Conservation (phyloP, 2,329 filamentous ascomycete genomes). For the Aureobasidium musti region DNA sequence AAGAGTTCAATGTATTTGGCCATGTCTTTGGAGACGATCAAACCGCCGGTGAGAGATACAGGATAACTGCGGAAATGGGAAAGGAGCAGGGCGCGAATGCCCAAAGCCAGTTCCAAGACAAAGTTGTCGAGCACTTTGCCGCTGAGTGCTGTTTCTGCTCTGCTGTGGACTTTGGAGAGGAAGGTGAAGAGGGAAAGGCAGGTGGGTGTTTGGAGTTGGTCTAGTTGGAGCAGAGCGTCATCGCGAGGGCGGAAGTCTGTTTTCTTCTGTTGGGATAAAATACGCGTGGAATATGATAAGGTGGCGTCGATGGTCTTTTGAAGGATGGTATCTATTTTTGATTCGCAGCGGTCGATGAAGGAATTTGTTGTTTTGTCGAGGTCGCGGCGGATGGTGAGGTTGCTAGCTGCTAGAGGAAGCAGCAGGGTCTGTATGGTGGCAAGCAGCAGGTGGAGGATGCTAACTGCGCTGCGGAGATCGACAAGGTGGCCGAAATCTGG, state of each 20-base stretch:
- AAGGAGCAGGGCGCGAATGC: constrained; percentile 75
- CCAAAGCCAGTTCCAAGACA: constrained; percentile 78
- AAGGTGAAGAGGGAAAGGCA: constrained; percentile 82
- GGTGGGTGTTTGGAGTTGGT: constrained; percentile 75
- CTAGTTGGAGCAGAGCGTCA: constrained; percentile 69
- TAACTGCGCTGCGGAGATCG: constrained; percentile 76
- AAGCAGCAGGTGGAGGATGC: constrained; percentile 88
- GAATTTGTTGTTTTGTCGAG: constrained; percentile 80
- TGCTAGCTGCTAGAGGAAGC: constrained; percentile 83
- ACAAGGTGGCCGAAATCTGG: constrained; percentile 85
- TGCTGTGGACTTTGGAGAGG: constrained; percentile 62
- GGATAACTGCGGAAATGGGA: constrained; percentile 94
- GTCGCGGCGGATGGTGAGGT: constrained; percentile 83
- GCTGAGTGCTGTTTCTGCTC: constrained; percentile 69
- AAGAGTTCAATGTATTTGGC: constrained; percentile 88
- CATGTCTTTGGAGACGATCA: constrained; percentile 96
- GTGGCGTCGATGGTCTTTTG: constrained; percentile 71
- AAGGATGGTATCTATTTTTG: constrained; percentile 73
- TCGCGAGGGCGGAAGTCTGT: constrained; percentile 88
- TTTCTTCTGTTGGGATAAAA: constrained; percentile 77
- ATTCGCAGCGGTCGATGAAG: constrained; percentile 76
- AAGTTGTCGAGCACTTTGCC: constrained; percentile 82
- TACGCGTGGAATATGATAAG: constrained; percentile 72
- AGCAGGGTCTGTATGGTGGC: constrained; percentile 89
- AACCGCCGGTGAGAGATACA: constrained; percentile 86